Evolutionary conservation across 495 filamentous ascomycete species (phyloP).

Genomic region (Tetracladium marchalianum): DNA sequence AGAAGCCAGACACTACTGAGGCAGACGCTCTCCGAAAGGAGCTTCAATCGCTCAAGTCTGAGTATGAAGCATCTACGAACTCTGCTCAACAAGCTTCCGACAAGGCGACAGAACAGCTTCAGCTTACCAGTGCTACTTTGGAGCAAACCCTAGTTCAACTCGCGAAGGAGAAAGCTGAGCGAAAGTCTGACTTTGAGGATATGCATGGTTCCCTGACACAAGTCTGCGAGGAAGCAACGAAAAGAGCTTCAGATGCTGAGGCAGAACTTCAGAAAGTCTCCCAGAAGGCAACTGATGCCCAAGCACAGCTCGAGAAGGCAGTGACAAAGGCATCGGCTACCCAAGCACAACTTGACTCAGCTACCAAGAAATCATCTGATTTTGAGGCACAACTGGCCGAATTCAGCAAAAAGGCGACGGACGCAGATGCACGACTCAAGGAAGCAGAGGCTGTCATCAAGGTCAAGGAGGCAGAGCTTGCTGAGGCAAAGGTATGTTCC

Average conservation of each 20-base stretch:
- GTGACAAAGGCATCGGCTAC: constrained; percentile 12
- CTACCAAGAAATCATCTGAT: neutral
- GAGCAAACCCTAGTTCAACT: constrained; percentile 25
- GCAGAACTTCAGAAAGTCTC: constrained; percentile 13
- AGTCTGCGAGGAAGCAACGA: constrained; percentile 36
- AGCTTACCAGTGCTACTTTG: constrained; percentile 26
- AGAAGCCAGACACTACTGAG: constrained; percentile 41
- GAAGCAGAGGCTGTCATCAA: constrained; percentile 20
- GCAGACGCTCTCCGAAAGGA: constrained; percentile 32
- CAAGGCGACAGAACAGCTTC: constrained; percentile 17
- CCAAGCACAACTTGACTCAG: neutral
- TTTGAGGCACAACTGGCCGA: neutral
- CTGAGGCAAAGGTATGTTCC: constrained; percentile 36
- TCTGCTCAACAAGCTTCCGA: constrained; percentile 16
- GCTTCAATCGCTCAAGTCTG: constrained; percentile 21
- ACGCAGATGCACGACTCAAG: neutral
- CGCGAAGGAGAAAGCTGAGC: constrained; percentile 24
- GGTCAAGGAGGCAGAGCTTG: constrained; percentile 41
- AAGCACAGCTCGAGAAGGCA: constrained; percentile 6
- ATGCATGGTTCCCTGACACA: constrained; percentile 40
- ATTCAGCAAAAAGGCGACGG: neutral
- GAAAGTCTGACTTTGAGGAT: constrained; percentile 42
- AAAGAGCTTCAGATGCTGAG: constrained; percentile 16
- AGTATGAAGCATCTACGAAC: constrained; percentile 13
- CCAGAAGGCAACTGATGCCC: neutral